Evolutionary conservation across 2,329 filamentous ascomycete genomes (phyloP).

Genomic region (Alternaria brassicae): DNA sequence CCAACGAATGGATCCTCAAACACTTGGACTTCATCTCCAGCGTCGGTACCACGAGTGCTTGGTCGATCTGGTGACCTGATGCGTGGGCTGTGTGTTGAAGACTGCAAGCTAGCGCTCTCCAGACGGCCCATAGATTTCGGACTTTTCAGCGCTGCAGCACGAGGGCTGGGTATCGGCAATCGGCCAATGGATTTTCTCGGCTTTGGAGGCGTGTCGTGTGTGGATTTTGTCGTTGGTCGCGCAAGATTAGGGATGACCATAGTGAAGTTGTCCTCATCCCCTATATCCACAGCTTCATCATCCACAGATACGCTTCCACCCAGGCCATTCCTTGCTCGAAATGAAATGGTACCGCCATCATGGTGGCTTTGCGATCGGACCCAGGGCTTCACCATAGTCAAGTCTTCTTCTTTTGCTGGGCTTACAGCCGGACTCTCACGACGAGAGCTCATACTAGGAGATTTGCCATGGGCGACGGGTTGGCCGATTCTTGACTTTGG

Average conservation of each 20-base stretch:
- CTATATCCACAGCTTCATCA: slow-evolving; percentile 45
- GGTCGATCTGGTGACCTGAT: slow-evolving; percentile 45
- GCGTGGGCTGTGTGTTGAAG: slow-evolving; percentile 41
- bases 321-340: slow-evolving; percentile 48
- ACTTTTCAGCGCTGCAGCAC: slow-evolving; percentile 34
- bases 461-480: slow-evolving; percentile 38
- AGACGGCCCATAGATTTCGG: slow-evolving; percentile 42
- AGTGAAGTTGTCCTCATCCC: slow-evolving; percentile 59
- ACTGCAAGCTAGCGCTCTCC: slow-evolving; percentile 19
- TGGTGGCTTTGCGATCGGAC: slow-evolving; percentile 45
- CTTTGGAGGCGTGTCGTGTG: slow-evolving; percentile 46
- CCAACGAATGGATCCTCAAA: slow-evolving; percentile 62
- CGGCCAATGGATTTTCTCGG: slow-evolving; percentile 30
- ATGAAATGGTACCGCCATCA: slow-evolving; percentile 40
- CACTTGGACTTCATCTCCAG: slow-evolving; percentile 56
- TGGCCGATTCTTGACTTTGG: slow-evolving; percentile 48
- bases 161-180: slow-evolving; percentile 39
- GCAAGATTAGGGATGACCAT: slow-evolving; percentile 57
- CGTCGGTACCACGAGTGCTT: slow-evolving; percentile 41
- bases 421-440: slow-evolving; percentile 44
- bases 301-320: slow-evolving; percentile 52
- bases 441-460: slow-evolving; percentile 36
- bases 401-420: slow-evolving; percentile 54
- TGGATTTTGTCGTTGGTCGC: slow-evolving; percentile 37
- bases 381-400: slow-evolving; percentile 57